Base-by-base conservation (phyloP, 2,329 filamentous ascomycete genomes). In the Neonectria ditissima region DNA sequence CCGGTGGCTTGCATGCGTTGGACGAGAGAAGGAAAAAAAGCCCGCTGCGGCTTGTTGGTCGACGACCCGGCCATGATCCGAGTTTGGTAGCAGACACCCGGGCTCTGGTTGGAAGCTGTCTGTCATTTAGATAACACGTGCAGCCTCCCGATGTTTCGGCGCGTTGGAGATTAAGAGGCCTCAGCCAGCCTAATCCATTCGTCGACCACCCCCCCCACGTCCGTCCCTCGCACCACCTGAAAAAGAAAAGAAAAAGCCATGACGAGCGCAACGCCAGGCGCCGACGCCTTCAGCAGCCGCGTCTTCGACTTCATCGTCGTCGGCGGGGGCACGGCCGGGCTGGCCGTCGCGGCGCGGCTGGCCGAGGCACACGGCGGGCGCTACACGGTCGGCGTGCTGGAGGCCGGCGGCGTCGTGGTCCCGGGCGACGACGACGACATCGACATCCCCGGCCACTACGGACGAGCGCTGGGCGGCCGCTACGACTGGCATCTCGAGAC, bases 281-380 rank as follows among this genome's bases (percentile, higher is more conserved):
- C 61, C 4, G 71, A 72, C 20, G 68, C 67, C 13, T 78, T 78
- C 53, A 60, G 59, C 16, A 57, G 59, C 2, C 69, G 59, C 9
- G 22, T 43, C 26, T 79, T 76, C 41, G 74, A 77, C 63, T 79
- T 75, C 59, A 66, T 87, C 41, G 71, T 88, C 59, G 74, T 87
- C 22, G 86, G 86, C 32, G 86, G 86, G 37, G 86, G 85, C 7
- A 86, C 84, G 7, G 83, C 84, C 14, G 86, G 86, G 16, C 76
- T 87, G n/a, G 80, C 79, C 1, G 75, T 87, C 8, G 83, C 83
- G 10, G 75, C 81, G 9, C 79, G 83, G 1, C 76, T 88, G 4
- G 80, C 81, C 1, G 81, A 84, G 62, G 72, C 82, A 55, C 55
- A 72, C 37, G 54, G 66, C n/a, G 24, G 24, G 24, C 2, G 65